Evolutionary conservation across 2,329 filamentous ascomycete species (phyloP).

Genomic region (Aspergillus ustus): DNA sequence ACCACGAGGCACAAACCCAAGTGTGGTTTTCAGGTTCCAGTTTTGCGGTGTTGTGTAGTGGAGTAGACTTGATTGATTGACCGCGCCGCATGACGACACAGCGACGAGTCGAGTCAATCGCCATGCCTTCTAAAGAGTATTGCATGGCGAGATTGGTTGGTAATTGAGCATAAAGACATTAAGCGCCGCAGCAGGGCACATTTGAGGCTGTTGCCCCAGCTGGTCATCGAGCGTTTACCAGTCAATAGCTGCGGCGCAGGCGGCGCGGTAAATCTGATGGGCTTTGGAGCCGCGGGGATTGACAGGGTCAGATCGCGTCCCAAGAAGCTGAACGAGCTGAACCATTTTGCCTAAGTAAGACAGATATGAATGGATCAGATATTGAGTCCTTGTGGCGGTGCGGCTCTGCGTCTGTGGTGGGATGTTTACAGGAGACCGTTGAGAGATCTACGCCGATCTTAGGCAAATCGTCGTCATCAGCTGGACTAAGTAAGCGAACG

Average conservation of each 20-base stretch:
- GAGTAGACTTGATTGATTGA: neutral
- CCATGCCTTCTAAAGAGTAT: neutral
- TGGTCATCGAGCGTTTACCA: neutral
- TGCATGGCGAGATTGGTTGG: neutral
- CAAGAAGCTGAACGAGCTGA: neutral
- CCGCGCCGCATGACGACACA: neutral
- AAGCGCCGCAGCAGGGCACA: conserved; percentile 10
- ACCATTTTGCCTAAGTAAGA: neutral
- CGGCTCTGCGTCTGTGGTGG: neutral
- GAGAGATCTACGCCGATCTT: neutral
- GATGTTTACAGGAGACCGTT: neutral
- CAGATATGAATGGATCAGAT: neutral
- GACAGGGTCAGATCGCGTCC: neutral
- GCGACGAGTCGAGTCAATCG: neutral
- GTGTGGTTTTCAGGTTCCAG: neutral
- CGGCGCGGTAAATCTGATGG: neutral
- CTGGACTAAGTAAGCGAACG: neutral
- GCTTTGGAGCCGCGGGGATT: neutral
- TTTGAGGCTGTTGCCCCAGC: neutral
- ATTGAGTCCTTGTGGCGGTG: neutral
- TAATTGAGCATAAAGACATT: neutral
- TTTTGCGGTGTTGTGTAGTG: neutral
- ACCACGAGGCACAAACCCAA: neutral
- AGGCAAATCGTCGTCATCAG: neutral
- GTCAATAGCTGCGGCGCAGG: conserved; percentile 4